Base-by-base conservation (phyloP, 805 yeast genomes). In the Candida verbasci region DNA sequence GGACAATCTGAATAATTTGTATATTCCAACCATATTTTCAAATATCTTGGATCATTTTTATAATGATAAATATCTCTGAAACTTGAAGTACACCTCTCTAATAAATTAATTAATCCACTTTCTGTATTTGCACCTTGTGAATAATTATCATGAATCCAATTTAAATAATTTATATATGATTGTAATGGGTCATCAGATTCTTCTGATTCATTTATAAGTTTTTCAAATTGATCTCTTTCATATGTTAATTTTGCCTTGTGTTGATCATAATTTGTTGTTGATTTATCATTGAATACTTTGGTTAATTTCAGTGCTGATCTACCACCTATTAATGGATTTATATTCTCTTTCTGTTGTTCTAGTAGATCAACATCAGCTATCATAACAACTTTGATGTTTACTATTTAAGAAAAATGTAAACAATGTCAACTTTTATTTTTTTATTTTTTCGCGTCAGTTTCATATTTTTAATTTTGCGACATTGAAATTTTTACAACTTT, bases 171-270 rank as follows among this genome's bases (percentile, higher is more conserved):
- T n/a, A 86, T 44, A 55, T 72, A 87, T 1, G 79, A 75, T 43
- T 84, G 86, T 16, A 88, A 54, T 0, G 96, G 96, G 55, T 89
- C 96, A 59, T 88, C 96, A 28, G 78, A 55, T 11, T 80, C 86
- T 4, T 77, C 82, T 6, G 77, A 43, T 1, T 65, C 64, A 8
- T 53, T 52, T 10, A 88, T 50, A n/a, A 55, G 58, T 2, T 50
- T 48, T 50, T 85, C 94, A 43, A 73, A 71, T 25, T 53, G 50
- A 9, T 60, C 54, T 31, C 81, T 53, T 46, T 76, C 69, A 7
- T 53, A 46, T 10, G 23, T 40, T 22, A 51, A 49, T 45, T 36
- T 45, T 36, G 52, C 55, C 29, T 66, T 55, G 33, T 48, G 38
- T 51, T 31, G 52, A 55, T 15, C 46, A 40, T 17, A 31, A 12